Evolutionary conservation across 495 filamentous ascomycete species (phyloP).

Genomic region (Penicillium diatomitis): DNA sequence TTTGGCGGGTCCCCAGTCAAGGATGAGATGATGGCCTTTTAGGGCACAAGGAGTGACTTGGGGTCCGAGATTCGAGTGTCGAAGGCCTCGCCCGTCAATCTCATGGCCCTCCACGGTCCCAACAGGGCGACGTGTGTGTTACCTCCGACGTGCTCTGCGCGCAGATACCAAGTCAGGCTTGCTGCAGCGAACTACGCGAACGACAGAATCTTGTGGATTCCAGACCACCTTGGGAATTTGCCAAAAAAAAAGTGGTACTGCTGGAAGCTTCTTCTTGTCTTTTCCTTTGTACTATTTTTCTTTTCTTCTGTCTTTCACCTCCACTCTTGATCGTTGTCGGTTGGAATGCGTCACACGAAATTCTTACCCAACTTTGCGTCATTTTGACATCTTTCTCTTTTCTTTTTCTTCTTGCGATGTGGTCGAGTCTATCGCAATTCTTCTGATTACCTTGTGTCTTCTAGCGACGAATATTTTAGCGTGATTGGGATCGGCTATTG

Average conservation of each 20-base stretch:
- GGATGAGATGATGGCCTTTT: conserved; percentile 21
- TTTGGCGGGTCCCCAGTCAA: conserved; percentile 31
- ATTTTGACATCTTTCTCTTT: neutral
- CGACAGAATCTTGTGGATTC: neutral
- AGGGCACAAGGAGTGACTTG: neutral
- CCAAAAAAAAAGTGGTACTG: neutral
- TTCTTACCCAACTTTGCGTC: neutral
- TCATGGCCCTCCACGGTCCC: too few relatives aligned
- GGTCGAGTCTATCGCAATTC: too few relatives aligned
- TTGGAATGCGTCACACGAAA: neutral
- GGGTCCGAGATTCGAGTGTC: too few relatives aligned
- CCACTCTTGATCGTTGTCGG: neutral
- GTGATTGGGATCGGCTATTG: too few relatives aligned
- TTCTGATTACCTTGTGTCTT: too few relatives aligned
- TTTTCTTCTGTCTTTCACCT: neutral
- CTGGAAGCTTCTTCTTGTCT: neutral
- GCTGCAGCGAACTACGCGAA: neutral
- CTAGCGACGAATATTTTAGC: too few relatives aligned
- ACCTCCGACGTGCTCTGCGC: too few relatives aligned
- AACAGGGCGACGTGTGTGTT: too few relatives aligned
- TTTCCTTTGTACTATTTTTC: neutral
- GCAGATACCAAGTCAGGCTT: too few relatives aligned
- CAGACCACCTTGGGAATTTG: neutral
- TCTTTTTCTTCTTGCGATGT: neutral
- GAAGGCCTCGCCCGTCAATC: too few relatives aligned